Base-by-base conservation (phyloP, 2,329 filamentous ascomycete species). In the Xylariaceae sp. region DNA sequence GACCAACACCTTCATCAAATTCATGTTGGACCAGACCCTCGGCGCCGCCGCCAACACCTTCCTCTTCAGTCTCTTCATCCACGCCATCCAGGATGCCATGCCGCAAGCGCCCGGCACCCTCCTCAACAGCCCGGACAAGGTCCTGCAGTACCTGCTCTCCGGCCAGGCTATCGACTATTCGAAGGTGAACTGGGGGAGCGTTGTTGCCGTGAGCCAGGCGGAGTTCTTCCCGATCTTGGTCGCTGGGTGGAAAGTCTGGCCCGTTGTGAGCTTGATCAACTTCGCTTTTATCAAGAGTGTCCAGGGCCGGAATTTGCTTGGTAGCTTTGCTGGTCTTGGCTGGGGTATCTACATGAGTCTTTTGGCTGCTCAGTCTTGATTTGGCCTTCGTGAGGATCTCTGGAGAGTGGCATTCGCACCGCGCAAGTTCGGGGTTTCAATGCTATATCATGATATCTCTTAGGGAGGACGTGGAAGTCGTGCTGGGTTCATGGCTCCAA, bases 281-380 rank as follows among this genome's bases (percentile, higher is more conserved):
- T 92, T 89, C 69, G 80, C 85, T 1, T 72, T 82, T 17, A 76
- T 91, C 61, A 81, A 88, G 64, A 88, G 86, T n/a, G 83, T 91
- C 2, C 82, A 91, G 68, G 80, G 81, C 55, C 79, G 89, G 44
- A 87, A 88, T 54, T 74, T 92, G 39, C 82, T 92, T 62, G 88
- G 86, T n/a, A 84, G 85, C 65, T 72, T 88, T 54, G 88, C 88
- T 15, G 89, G 89, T 4, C 79, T 93, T 23, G 80, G 78, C 11
- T 93, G 89, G 89, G 86, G 87, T 0, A 78, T 92, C 48, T 92
- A 89, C 72, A 77, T 92, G 74, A 90, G 88, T 69, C 74, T 92
- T 68, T 73, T 84, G 64, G 80, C 80, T 44, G 77, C 74, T n/a
- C 66, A 58, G 23, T 23, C 8, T 17, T 58, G 53, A 39, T 55